phyloP scores from a whole-genome alignment of 148 eudicot genomes.

The Oxyria digyna region DNA sequence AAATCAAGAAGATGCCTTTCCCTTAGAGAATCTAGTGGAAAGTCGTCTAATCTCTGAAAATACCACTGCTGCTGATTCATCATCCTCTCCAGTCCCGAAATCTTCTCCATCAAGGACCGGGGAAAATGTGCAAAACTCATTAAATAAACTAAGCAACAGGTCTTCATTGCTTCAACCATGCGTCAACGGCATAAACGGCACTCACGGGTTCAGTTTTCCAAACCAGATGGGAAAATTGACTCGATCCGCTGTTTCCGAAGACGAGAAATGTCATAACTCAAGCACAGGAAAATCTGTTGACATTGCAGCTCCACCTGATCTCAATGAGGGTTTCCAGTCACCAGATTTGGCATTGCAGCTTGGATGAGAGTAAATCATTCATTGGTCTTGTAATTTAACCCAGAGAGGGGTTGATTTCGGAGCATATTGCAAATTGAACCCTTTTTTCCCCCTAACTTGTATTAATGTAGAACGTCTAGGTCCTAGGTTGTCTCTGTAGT shows the following conservation, averaged over 20 bases:
- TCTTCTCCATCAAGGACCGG: neutral
- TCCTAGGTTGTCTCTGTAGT: constrained; percentile 8
- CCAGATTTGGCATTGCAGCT: constrained; percentile 38
- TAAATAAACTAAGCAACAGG: constrained; percentile 2
- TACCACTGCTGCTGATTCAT: constrained; percentile 2
- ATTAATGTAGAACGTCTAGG: constrained; percentile 8
- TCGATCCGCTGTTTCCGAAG: constrained; percentile 12
- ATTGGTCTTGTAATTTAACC: constrained; percentile 6
- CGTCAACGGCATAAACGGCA: constrained; percentile 26
- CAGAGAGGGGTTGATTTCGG: constrained; percentile 9
- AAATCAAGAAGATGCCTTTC: constrained; percentile 7
- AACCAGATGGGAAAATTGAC: constrained; percentile 21
- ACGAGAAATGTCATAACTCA: too few relatives aligned
- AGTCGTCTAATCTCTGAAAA: constrained; percentile 3
- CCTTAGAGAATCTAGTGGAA: neutral
- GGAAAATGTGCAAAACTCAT: neutral
- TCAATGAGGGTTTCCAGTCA: constrained; percentile 31
- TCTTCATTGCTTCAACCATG: constrained; percentile 10
- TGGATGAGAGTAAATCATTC: constrained; percentile 6
- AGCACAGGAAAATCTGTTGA: neutral
- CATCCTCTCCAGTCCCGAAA: neutral
- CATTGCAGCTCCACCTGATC: constrained; percentile 22
- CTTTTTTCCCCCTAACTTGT: neutral
- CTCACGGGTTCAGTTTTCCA: constrained; percentile 17
- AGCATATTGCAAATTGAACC: constrained; percentile 3